Base-by-base conservation (phyloP, 257 asterid genomes). In the Gynochthodes officinalis region DNA sequence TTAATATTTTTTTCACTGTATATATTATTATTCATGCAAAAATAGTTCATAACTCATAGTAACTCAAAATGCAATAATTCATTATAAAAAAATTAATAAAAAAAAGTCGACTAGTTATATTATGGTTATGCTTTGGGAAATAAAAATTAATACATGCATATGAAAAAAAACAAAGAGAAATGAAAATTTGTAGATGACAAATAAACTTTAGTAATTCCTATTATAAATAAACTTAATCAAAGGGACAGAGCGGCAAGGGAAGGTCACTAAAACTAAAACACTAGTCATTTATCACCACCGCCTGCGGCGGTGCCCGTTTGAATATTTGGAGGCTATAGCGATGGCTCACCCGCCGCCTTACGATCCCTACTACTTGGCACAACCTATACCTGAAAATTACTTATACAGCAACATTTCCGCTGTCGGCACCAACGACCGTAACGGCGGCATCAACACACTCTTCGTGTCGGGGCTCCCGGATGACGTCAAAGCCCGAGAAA, bases 401-500 rank as follows among this genome's bases (percentile, higher is more conserved):
- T 69, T 37, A 3, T 85, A 78, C 76, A 46, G 77, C 75, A 33
- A 80, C 77, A 71, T 40, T 54, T 55, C 69, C 74, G 27, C 79
- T 75, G 44, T 73, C 77, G 63, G 28, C 32, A 19, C 63, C 66
- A 54, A 40, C 33, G 79, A 74, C 33, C 93, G 80, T 28, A 75
- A 85, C 46, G 82, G 75, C 60, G 89, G 87, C 61, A 91, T 94
- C 74, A 88, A 85, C 76, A 91, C 99, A 19, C 88, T 94, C 0
- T 94, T 91, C 81, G 91, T 94, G 69, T 91, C 97, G 44, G 99
- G 99, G 27, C 90, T 94, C 49, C 99, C 99, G 25, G 97, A 94
- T 83, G 99, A 94, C 83, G 95, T 94, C 75, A 91, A 87, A 85
- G 95, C 98, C 74, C 98, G 98, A 70, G 98, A 94, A 83, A 94